A percentile compares a stretch with the other conserved stretches of the same genome.
phyloP scores from a whole-genome alignment of 2,329 filamentous ascomycete genomes.

The Botrytis aclada region DNA sequence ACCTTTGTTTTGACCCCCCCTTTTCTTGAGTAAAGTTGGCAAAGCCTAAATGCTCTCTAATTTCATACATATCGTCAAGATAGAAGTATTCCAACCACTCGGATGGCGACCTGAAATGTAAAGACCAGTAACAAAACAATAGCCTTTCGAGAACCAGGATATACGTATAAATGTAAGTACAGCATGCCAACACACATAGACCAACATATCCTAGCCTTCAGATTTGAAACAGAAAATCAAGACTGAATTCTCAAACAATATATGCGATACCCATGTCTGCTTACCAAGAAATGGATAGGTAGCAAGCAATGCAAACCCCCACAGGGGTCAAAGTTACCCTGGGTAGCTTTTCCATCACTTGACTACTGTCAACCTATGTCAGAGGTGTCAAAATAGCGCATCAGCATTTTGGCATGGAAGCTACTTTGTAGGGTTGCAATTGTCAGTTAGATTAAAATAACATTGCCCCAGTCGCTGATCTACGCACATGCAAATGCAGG shows the following conservation, averaged over 20 bases:
- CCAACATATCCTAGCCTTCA: neutral
- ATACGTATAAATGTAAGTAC: neutral
- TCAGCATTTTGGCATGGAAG: neutral
- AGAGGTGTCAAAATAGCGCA: neutral
- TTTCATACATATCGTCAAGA: neutral
- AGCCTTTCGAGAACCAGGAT: neutral
- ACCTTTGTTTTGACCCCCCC: neutral
- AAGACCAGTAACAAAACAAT: neutral
- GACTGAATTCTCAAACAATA: neutral
- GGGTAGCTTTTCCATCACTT: neutral
- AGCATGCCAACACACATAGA: neutral
- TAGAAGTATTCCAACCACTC: neutral
- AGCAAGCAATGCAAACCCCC: neutral
- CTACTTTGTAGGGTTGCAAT: neutral
- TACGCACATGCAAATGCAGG: neutral
- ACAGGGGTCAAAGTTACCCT: neutral
- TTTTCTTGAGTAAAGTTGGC: neutral
- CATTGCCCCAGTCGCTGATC: neutral
- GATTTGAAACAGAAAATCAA: neutral
- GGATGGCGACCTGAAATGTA: neutral
- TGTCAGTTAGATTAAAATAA: too few species aligned
- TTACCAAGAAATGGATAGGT: neutral
- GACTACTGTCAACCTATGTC: neutral
- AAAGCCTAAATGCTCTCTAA: too few species aligned
- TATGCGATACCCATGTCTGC: neutral